Evolutionary conservation across 2,329 filamentous ascomycete species (phyloP).

Genomic region (Fusarium odoratissimum): DNA sequence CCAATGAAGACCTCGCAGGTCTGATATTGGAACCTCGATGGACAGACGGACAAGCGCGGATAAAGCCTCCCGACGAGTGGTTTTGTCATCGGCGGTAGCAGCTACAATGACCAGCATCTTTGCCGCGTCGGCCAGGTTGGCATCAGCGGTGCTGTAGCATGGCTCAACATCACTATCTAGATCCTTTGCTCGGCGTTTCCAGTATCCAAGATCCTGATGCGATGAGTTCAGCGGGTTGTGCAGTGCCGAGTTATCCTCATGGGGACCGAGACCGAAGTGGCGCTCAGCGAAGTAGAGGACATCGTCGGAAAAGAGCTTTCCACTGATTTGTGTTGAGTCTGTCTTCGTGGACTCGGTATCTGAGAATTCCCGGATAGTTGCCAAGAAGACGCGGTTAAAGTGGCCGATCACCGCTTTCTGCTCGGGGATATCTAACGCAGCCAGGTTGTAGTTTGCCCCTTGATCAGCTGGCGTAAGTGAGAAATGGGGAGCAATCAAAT

Average conservation of each 20-base stretch:
- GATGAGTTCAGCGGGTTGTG: background rate
- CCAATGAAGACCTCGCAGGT: background rate
- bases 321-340: fast-evolving
- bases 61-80: background rate
- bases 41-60: background rate
- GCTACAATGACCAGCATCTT: conserved; percentile 2
- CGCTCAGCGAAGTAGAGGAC: background rate
- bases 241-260: background rate
- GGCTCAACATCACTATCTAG: fast-evolving
- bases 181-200: background rate
- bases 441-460: background rate
- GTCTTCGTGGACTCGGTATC: background rate
- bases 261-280: background rate
- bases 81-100: fast-evolving
- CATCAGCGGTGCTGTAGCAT: background rate
- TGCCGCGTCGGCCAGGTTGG: background rate
- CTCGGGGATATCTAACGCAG: fast-evolving
- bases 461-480: background rate
- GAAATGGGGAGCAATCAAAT: background rate
- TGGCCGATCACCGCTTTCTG: background rate
- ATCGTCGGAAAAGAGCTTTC: background rate
- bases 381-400: background rate
- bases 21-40: background rate
- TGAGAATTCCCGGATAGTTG: background rate
- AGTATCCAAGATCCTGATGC: background rate